phyloP scores from a whole-genome alignment of 257 asterid genomes.

The Nicotiana sylvestris region DNA sequence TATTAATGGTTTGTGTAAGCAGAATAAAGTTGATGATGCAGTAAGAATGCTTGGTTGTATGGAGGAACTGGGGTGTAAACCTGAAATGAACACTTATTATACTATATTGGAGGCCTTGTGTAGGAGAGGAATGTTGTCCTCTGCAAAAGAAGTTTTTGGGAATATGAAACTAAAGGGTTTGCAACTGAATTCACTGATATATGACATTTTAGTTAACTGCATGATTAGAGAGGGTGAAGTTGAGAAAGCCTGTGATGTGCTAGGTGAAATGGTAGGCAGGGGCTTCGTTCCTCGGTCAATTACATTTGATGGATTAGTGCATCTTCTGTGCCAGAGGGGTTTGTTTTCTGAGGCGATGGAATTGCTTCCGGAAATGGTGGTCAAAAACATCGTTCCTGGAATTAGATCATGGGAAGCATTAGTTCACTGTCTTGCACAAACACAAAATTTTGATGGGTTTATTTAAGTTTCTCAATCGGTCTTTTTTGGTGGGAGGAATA shows the following conservation, averaged over 20 bases:
- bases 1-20: conserved; percentile 54
- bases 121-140: conserved; percentile 30
- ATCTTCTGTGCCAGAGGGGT: conserved; percentile 30
- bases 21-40: conserved; percentile 52
- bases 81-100: conserved; percentile 43
- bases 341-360: conserved; percentile 22
- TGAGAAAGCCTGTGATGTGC: conserved; percentile 31
- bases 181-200: conserved; percentile 23
- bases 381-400: conserved; percentile 26
- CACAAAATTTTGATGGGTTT: conserved; percentile 12
- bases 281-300: conserved; percentile 20
- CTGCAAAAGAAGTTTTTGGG: conserved; percentile 30
- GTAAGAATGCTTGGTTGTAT: conserved; percentile 41
- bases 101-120: conserved; percentile 31
- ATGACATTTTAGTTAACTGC: conserved; percentile 30
- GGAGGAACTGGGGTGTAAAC: conserved; percentile 61
- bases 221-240: conserved; percentile 28
- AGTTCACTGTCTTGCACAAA: conserved; percentile 14
- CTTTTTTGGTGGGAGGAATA: no score
- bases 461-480: background rate
- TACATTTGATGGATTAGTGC: conserved; percentile 28
- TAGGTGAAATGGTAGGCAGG: conserved; percentile 31
- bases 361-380: conserved; percentile 25
- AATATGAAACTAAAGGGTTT: conserved; percentile 36
- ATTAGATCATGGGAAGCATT: conserved; percentile 27